A percentile compares a stretch with the other conserved stretches of the same genome.
phyloP scores from a whole-genome alignment of 495 filamentous ascomycete species.

The Saxophila tyrrhenica region DNA sequence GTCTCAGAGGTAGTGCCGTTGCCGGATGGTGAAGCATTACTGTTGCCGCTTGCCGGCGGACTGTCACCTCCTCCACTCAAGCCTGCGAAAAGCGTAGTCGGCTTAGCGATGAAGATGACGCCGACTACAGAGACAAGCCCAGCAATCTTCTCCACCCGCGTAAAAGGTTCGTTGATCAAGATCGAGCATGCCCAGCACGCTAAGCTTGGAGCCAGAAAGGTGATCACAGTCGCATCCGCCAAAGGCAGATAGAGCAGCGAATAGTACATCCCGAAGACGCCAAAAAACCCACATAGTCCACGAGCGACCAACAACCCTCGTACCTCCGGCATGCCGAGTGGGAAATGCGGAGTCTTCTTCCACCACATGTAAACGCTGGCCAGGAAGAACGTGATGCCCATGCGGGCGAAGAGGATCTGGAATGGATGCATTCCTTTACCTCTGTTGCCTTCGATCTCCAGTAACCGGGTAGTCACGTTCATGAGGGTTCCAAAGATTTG shows the following conservation, averaged over 20 bases:
- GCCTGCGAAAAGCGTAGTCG: slow-evolving; percentile 42
- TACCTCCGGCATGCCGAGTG: slow-evolving; percentile 57
- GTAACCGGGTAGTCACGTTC: slow-evolving; percentile 70
- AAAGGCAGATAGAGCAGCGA: slow-evolving; percentile 81
- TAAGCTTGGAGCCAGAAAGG: slow-evolving; percentile 74
- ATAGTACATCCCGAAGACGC: slow-evolving; percentile 71
- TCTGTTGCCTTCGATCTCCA: slow-evolving; percentile 57
- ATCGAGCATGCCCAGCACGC: slow-evolving; percentile 75
- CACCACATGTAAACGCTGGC: slow-evolving; percentile 67
- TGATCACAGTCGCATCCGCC: slow-evolving; percentile 85
- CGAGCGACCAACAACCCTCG: slow-evolving; percentile 55
- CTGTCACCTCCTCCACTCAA: slow-evolving; percentile 5
- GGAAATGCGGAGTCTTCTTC: slow-evolving; percentile 51
- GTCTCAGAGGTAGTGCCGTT: slow-evolving; percentile 22
- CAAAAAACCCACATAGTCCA: slow-evolving; percentile 71
- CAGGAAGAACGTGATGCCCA: slow-evolving; percentile 61
- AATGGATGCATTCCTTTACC: slow-evolving; percentile 69
- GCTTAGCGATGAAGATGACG: slow-evolving; percentile 76
- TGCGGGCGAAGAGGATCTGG: slow-evolving; percentile 79
- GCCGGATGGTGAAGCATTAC: slow-evolving; percentile 27
- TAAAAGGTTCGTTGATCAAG: slow-evolving; percentile 67
- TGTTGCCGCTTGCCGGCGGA: slow-evolving; percentile 24
- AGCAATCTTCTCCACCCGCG: slow-evolving; percentile 63
- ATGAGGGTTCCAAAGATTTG: slow-evolving; percentile 83
- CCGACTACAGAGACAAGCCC: slow-evolving; percentile 65